Base-by-base conservation (phyloP, 768 basidiomycete species). In the Hericium erinaceus region DNA sequence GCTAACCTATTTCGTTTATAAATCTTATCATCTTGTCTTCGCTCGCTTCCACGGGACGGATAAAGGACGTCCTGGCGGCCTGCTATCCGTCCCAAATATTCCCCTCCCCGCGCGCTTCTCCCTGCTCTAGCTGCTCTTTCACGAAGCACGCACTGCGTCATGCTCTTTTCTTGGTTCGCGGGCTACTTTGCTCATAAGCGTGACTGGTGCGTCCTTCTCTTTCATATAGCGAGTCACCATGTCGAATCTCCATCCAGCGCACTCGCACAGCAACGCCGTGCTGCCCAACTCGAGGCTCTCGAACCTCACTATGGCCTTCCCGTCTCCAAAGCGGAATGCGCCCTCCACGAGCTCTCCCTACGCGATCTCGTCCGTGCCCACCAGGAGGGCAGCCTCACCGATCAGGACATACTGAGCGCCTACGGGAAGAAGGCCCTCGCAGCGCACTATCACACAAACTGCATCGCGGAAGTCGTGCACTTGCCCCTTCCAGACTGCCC, bases 401-500 rank as follows among this genome's bases (percentile, higher is more conserved):
- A 70, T 0, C 48, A 64, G 2, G 68, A 67, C 33, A 67, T 78
- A 56, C 57, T 76, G 20, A 55, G 67, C 37, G 73, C 74, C 2
- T 79, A 77, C 56, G 74, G 74, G 38, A 76, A 75, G 62, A 70
- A 72, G 20, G 64, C 66, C 13, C 65, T 79, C 15, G 61, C 64
- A 0, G 77, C 75, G 1, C 75, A 77, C 26, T 69, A 65, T 28
- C 64, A 72, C 48, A 78, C 77, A 52, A 82, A 82, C 61, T 82
- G 81, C 61, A 64, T 82, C 16, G 72, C 80, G 2, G 76, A 76
- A 37, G 61, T 80, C 61, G 69, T 75, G 61, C 64, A 57, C 44
- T 57, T 40, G 24, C 58, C 54, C 22, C 49, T 51, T 24, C 44
- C 44, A 16, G 18, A 10, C 16, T 15, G 4, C 46, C 13, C 33